Evolutionary conservation across 257 asterid genomes (phyloP).

Genomic region (Perilla frutescens): DNA sequence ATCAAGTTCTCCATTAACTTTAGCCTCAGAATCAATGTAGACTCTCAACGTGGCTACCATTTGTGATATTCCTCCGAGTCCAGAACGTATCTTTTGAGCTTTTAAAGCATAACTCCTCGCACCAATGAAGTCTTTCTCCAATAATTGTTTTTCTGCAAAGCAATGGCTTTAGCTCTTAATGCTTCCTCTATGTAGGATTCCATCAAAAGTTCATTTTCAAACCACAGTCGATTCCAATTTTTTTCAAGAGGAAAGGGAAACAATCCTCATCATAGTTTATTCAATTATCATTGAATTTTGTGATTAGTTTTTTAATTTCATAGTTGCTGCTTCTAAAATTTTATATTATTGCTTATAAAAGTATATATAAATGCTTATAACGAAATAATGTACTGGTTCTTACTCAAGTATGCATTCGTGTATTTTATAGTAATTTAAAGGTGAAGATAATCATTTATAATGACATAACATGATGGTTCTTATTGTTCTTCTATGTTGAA

Average conservation of each 20-base stretch:
- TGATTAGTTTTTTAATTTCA: too few species aligned
- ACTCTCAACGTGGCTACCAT: constrained; percentile 91
- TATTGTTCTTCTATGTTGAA: too few species aligned
- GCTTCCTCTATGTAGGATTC: constrained; percentile 75
- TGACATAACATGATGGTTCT: too few species aligned
- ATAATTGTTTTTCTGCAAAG: constrained; percentile 85
- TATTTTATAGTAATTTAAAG: too few species aligned
- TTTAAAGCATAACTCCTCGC: constrained; percentile 77
- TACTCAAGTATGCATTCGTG: too few species aligned
- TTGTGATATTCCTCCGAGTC: constrained; percentile 80
- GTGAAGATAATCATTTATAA: too few species aligned
- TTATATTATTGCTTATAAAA: too few species aligned
- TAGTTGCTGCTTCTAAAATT: too few species aligned
- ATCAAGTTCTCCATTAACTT: constrained; percentile 79
- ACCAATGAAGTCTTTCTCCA: constrained; percentile 62
- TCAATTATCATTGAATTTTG: too few species aligned
- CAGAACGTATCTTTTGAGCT: constrained; percentile 86
- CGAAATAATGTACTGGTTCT: too few species aligned
- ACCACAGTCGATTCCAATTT: constrained; percentile 26
- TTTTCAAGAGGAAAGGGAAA: constrained; percentile 8
- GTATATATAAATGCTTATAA: too few species aligned
- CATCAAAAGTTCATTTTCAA: constrained; percentile 52
- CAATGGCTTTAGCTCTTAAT: constrained; percentile 63
- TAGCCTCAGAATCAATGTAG: constrained; percentile 72
- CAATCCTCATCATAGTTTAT: constrained; percentile 32